Evolutionary conservation across 2,329 filamentous ascomycete genomes (phyloP).

Genomic region (Zasmidium citrigriseum): DNA sequence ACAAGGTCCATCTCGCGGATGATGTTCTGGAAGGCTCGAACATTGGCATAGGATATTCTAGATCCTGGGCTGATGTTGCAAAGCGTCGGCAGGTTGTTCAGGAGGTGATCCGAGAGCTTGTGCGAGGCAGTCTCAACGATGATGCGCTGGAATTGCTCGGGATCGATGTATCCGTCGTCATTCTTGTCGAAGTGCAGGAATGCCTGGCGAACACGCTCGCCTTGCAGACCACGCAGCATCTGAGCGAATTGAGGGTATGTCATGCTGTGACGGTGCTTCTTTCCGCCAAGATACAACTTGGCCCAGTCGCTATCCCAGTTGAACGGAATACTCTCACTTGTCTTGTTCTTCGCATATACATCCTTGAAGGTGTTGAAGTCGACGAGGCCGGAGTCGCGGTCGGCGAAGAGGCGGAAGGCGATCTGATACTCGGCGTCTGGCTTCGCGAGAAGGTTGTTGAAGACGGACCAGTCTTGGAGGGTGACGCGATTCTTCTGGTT

Average conservation of each 20-base stretch:
- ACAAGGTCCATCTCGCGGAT: slow-evolving; percentile 97
- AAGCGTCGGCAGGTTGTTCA: slow-evolving; percentile 85
- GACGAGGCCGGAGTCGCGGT: slow-evolving; percentile 78
- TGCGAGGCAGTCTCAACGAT: slow-evolving; percentile 89
- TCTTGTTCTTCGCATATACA: slow-evolving; percentile 85
- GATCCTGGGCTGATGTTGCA: slow-evolving; percentile 91
- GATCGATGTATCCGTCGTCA: slow-evolving; percentile 90
- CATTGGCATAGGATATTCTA: slow-evolving; percentile 97
- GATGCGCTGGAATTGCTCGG: slow-evolving; percentile 94
- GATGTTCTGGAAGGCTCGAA: slow-evolving; percentile 96
- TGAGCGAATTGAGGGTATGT: slow-evolving; percentile 97
- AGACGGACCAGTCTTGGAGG: slow-evolving; percentile 85
- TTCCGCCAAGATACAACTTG: slow-evolving; percentile 86
- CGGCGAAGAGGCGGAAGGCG: slow-evolving; percentile 93
- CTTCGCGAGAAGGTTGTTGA: slow-evolving; percentile 90
- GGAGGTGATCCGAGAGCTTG: slow-evolving; percentile 94
- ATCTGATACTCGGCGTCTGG: slow-evolving; percentile 99
- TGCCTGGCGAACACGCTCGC: slow-evolving; percentile 91
- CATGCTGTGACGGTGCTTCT: slow-evolving; percentile 84
- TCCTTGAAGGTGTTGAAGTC: slow-evolving; percentile 87
- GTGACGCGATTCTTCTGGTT: slow-evolving; percentile 70
- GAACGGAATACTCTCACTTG: slow-evolving; percentile 81
- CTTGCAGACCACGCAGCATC: slow-evolving; percentile 94
- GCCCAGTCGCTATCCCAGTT: slow-evolving; percentile 98
- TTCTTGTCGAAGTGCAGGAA: slow-evolving; percentile 91